Conservation (phyloP, 2,329 filamentous ascomycete genomes). For the Scedosporium apiospermum region DNA sequence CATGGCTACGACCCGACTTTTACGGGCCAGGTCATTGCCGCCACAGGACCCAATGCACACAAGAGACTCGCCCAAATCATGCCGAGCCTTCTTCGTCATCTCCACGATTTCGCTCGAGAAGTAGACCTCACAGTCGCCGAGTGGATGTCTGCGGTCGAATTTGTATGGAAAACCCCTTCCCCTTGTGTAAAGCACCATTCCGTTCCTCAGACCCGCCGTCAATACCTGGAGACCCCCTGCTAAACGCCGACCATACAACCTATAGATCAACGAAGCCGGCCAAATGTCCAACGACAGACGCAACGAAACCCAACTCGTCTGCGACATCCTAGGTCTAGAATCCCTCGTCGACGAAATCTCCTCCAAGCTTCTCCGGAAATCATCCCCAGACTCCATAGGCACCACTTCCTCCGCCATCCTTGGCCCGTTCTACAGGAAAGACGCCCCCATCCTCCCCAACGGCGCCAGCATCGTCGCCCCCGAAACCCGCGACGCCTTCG, state of each 20-base stretch:
- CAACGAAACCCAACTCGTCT: conserved; percentile 66
- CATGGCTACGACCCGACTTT: conserved; percentile 30
- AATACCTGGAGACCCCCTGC: not conserved
- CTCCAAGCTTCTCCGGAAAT: conserved; percentile 40
- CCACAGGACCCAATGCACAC: conserved; percentile 52
- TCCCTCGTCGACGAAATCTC: conserved; percentile 76
- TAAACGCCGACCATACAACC: no score
- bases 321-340: conserved; percentile 66
- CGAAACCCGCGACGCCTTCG: conserved; percentile 31
- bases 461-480: conserved; percentile 54
- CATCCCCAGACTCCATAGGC: conserved; percentile 30
- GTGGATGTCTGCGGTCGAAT: conserved; percentile 55
- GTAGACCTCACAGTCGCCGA: conserved; percentile 57
- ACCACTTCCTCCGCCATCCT: conserved; percentile 71
- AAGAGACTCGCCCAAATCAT: conserved; percentile 50
- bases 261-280: conserved; percentile 47
- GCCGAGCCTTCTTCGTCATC: conserved; percentile 48
- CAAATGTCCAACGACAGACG: conserved; percentile 59
- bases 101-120: conserved; percentile 60
- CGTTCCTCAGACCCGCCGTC: conserved; percentile 7
- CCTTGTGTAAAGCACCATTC: not conserved
- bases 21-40: conserved; percentile 53
- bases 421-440: conserved; percentile 73
- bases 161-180: conserved; percentile 22
- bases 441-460: conserved; percentile 61